Percentiles rank a stretch among this genome's conserved stretches.
Evolutionary conservation across 2,329 filamentous ascomycete species (phyloP).

Genomic region (Colletotrichum gloeosporioides): DNA sequence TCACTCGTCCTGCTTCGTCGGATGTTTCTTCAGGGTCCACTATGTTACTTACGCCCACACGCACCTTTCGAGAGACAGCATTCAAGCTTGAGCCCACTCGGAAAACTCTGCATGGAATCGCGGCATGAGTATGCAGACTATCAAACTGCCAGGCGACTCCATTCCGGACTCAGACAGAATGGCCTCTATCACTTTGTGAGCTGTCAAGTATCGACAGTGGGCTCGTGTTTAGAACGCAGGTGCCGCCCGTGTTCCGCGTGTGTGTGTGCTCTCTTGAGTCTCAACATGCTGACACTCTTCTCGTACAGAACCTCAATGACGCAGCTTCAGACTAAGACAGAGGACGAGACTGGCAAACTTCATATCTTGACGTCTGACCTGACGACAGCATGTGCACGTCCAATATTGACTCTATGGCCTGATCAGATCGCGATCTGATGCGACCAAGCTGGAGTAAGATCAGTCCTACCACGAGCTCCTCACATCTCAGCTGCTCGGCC

Average conservation of each 20-base stretch:
- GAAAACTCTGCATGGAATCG: constrained; percentile 22
- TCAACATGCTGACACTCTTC: background rate
- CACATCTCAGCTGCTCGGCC: constrained; percentile 11
- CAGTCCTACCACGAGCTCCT: constrained; percentile 3
- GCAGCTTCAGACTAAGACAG: background rate
- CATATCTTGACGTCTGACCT: background rate
- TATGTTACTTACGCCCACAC: constrained; percentile 1
- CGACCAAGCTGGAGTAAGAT: constrained; percentile 7
- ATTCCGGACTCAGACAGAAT: background rate
- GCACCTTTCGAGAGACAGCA: background rate
- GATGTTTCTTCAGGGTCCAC: constrained; percentile 20
- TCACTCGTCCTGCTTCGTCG: constrained; percentile 4
- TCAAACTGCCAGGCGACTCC: background rate
- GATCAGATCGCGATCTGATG: constrained; percentile 14
- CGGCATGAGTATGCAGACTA: constrained; percentile 15
- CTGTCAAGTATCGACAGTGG: constrained; percentile 6
- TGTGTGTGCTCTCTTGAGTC: background rate
- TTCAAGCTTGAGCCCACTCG: constrained; percentile 19
- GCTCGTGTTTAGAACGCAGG: background rate
- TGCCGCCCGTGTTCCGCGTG: background rate
- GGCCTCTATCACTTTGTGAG: constrained; percentile 14
- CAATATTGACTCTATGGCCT: background rate
- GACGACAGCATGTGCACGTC: background rate
- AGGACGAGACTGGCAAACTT: background rate
- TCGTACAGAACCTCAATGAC: constrained; percentile 1